These are phyloP conservation scores for Chlorella sp. DNA, from an alignment of 139 green algal species.

Conservation along the genomic window DNA sequence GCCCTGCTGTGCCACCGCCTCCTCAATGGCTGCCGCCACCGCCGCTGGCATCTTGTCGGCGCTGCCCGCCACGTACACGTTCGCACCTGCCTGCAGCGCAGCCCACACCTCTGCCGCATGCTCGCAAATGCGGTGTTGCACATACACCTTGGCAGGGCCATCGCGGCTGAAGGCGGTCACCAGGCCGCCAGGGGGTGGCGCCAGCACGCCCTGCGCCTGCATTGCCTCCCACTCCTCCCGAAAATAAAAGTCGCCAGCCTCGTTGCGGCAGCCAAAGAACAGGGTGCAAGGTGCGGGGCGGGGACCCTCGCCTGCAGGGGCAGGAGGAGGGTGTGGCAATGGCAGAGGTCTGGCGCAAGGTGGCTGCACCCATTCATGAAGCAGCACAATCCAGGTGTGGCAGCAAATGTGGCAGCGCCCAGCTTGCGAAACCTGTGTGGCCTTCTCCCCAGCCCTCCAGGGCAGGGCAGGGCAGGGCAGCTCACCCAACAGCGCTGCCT, in stretches of 20 bases:
- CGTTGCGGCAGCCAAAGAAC: constrained; percentile 90
- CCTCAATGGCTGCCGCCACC: constrained; percentile 75
- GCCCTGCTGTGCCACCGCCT: constrained; percentile 66
- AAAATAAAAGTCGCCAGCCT: constrained; percentile 86
- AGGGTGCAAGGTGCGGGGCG: constrained; percentile 65
- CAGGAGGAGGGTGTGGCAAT: no score
- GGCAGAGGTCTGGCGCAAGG: no score
- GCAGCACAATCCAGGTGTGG: no score
- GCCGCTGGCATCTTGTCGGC: constrained; percentile 82
- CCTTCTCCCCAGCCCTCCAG: no score
- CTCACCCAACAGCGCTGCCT: constrained; percentile 9
- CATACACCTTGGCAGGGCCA: constrained; percentile 77
- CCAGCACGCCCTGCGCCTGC: constrained; percentile 57
- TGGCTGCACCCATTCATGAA: no score
- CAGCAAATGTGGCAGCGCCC: no score
- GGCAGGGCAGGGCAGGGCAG: no score
- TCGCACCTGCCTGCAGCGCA: constrained; percentile 66
- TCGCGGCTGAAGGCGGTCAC: constrained; percentile 82
- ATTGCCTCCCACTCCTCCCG: constrained; percentile 73
- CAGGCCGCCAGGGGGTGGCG: constrained; percentile 55
- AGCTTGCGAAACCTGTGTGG: no score
- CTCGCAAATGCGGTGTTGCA: constrained; percentile 81
- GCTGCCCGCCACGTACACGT: constrained; percentile 81
- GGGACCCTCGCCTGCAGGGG: not conserved
- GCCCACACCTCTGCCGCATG: constrained; percentile 66